Percentiles rank a stretch among this genome's conserved stretches.
Conservation (phyloP, 2,329 filamentous ascomycete genomes). For the Dactylellina sp. region DNA sequence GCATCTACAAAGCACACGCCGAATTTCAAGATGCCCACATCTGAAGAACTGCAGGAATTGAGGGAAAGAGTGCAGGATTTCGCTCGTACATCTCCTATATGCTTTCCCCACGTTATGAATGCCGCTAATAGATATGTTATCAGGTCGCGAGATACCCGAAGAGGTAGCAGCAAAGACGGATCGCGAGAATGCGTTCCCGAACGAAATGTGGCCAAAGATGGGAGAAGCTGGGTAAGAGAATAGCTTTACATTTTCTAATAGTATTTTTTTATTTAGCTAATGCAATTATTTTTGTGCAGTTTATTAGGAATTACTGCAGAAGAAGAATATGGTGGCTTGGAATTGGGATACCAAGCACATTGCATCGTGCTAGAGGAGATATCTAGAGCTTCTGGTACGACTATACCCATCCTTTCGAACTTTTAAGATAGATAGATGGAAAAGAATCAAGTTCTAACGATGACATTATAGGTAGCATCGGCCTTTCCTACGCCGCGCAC, state of each 20-base stretch:
- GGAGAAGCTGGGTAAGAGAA: conserved; percentile 85
- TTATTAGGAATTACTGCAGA: conserved; percentile 94
- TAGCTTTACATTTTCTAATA: too few species aligned
- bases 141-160: conserved; percentile 83
- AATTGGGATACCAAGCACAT: conserved; percentile 95
- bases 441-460: neutral
- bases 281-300: conserved; percentile 62
- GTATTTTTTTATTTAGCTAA: too few species aligned
- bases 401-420: neutral
- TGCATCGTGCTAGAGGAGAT: conserved; percentile 96
- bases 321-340: conserved; percentile 88
- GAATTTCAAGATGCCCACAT: conserved; percentile 76
- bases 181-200: conserved; percentile 85
- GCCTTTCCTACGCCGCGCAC: conserved; percentile 92
- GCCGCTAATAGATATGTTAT: neutral
- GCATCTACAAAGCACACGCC: conserved; percentile 76
- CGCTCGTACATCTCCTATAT: conserved; percentile 67
- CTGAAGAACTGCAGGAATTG: conserved; percentile 81
- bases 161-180: conserved; percentile 86
- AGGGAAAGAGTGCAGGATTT: conserved; percentile 90
- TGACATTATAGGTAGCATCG: conserved; percentile 72
- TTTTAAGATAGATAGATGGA: neutral
- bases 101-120: neutral
- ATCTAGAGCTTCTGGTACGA: conserved; percentile 80
- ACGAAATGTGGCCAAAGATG: conserved; percentile 91